Conservation (phyloP, 495 filamentous ascomycete genomes). For the Tuber indicum region DNA sequence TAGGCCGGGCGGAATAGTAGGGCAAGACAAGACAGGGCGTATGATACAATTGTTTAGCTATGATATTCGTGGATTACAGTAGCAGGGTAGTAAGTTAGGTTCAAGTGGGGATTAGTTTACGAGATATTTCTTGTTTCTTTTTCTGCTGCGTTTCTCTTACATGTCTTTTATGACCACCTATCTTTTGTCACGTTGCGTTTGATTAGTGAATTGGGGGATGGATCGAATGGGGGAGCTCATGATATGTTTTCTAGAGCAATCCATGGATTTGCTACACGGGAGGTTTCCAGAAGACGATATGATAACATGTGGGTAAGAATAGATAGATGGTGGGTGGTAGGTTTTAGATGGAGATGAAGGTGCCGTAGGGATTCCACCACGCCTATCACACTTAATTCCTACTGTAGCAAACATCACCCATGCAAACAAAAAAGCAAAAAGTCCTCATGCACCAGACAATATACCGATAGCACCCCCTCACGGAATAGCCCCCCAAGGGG, state of each 20-base stretch:
- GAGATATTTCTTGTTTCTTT: not conserved
- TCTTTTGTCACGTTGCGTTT: not conserved
- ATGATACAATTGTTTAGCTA: not conserved
- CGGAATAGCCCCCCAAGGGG: too few relatives aligned
- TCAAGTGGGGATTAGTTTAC: not conserved
- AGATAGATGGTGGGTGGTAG: not conserved
- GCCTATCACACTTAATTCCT: not conserved
- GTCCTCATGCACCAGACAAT: not conserved
- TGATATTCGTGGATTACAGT: not conserved
- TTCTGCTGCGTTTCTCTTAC: not conserved
- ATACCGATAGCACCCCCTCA: too few relatives aligned
- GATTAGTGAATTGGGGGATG: not conserved
- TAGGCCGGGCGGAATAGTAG: not conserved
- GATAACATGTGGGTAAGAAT: not conserved
- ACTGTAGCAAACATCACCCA: not conserved
- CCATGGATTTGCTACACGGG: not conserved
- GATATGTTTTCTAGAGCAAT: conserved; percentile 6
- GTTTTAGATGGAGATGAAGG: not conserved
- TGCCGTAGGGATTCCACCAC: not conserved
- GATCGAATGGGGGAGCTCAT: not conserved
- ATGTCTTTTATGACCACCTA: not conserved
- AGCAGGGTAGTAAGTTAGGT: not conserved
- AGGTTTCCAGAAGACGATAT: not conserved
- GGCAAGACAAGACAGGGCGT: not conserved
- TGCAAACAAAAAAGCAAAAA: not conserved